phyloP scores from a whole-genome alignment of 179 eudicot species.

The Beta lomatogona region DNA sequence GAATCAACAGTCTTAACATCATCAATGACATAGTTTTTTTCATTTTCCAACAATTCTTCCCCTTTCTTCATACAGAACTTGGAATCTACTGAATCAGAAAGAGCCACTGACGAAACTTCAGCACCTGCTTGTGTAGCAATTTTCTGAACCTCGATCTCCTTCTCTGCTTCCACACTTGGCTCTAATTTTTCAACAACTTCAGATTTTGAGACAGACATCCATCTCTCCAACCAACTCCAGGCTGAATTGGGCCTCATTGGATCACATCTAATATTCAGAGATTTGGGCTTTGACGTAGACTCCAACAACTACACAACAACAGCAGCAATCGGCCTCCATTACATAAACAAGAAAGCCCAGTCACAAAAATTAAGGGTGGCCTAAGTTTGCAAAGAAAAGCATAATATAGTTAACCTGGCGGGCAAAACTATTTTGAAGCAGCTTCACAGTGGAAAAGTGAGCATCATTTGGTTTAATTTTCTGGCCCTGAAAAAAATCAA shows the following conservation, averaged over 20 bases:
- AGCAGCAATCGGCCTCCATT: slow-evolving; percentile 7
- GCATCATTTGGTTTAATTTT: slow-evolving; percentile 37
- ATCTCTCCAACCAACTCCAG: slow-evolving; percentile 93
- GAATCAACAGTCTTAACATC: slow-evolving; percentile 31
- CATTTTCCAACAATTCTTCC: slow-evolving; percentile 33
- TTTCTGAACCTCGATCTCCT: slow-evolving; percentile 27
- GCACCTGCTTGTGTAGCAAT: slow-evolving; percentile 32
- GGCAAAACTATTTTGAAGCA: slow-evolving; percentile 66
- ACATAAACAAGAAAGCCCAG: slow-evolving; percentile 2
- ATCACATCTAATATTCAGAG: slow-evolving; percentile 69
- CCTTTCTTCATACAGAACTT: slow-evolving; percentile 17
- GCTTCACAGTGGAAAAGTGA: slow-evolving; percentile 55
- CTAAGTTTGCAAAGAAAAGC: slow-evolving; percentile 13
- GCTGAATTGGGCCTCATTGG: slow-evolving; percentile 65
- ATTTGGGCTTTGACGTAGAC: slow-evolving; percentile 64
- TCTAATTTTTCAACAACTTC: slow-evolving; percentile 35
- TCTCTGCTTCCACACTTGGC: slow-evolving; percentile 32
- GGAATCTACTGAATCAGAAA: slow-evolving; percentile 34
- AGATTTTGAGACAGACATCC: slow-evolving; percentile 71
- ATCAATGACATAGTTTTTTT: slow-evolving; percentile 27
- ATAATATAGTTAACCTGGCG: slow-evolving; percentile 56
- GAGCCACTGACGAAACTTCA: slow-evolving; percentile 31
- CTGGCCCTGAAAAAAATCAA: slow-evolving; percentile 46
- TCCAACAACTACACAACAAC: slow-evolving; percentile 60
- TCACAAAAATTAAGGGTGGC: neutral